Percentiles rank a stretch among this genome's conserved stretches.
Conservation (phyloP, 768 basidiomycete species). For the Pholiota molesta region DNA sequence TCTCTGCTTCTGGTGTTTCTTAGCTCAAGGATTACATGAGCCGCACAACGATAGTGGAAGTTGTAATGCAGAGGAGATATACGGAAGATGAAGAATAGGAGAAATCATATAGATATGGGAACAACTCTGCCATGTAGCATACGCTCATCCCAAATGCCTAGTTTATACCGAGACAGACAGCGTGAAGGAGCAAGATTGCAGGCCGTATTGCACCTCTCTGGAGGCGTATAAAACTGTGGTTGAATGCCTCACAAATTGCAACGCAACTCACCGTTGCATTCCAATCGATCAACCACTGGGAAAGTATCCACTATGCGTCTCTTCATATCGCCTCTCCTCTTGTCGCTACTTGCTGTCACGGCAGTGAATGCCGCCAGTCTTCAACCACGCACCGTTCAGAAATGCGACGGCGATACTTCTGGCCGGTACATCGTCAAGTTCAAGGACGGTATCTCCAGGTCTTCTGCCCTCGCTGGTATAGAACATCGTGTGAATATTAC, state of each 20-base stretch:
- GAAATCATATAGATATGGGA: too few relatives aligned
- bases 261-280: neutral
- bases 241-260: too few relatives aligned
- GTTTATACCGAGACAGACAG: too few relatives aligned
- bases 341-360: neutral
- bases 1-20: too few relatives aligned
- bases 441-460: constrained; percentile 28
- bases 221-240: neutral
- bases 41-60: too few relatives aligned
- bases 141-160: too few relatives aligned
- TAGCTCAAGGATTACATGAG: too few relatives aligned
- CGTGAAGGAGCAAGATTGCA: too few relatives aligned
- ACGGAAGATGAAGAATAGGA: too few relatives aligned
- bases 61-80: too few relatives aligned
- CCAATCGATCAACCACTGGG: neutral
- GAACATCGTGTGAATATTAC: constrained; percentile 1
- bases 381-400: constrained; percentile 26
- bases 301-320: neutral
- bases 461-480: constrained; percentile 17
- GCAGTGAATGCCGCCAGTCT: constrained; percentile 17
- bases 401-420: constrained; percentile 25
- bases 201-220: too few relatives aligned
- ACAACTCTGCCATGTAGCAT: too few relatives aligned
- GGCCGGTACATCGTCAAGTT: constrained; percentile 35
- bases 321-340: neutral